Evolutionary conservation across 176 grass and related monocot genomes (phyloP), one percentile per base, ranked within the genome.

Genomic region (Ensete glaucum): DNA sequence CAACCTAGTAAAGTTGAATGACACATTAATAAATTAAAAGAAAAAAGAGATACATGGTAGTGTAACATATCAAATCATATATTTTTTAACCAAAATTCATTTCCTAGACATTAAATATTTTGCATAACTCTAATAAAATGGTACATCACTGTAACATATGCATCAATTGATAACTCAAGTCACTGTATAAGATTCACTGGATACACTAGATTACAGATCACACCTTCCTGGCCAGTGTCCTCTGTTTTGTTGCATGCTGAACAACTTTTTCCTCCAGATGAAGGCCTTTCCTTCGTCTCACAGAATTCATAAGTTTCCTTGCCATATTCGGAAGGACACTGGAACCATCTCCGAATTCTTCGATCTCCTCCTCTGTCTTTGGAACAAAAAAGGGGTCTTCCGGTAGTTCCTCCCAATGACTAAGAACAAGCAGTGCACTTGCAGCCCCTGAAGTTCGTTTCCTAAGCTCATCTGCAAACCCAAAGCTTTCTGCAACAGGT

Each of bases 211-310:
- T 52, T 53, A 52, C 60, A 77, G 14, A 55, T 85, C 83, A 97
- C 50, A 97, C 93, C 82, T 97, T 97, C 72, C 91, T 89, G 50
- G 93, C 85, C 11, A 90, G 87, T 12, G 93, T 93, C 79, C 93
- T 82, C 82, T 97, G 93, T 70, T 97, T 97, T 48, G 93, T 88
- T 21, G 90, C 93, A 69, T 92, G 89, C 62, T 97, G 85, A n/a
- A 97, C 93, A 43, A 93, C 93, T 76, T 97, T 92, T 73, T 97
- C 87, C 71, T 97, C 90, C 2, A 97, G 87, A 80, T 83, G 87
- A 29, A 97, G 76, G 11, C 93, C 93, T 76, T 97, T 97, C 74
- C 90, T 87, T 78, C 90, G 71, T 57, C 93, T 90, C 54, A 97
- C 85, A 53, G 88, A 88, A 90, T 93, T 90, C 83, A 97, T 87